These are phyloP conservation scores for Rhytidhysteron rufulum DNA, from an alignment of 2,329 filamentous ascomycete species.

Conservation along the genomic window DNA sequence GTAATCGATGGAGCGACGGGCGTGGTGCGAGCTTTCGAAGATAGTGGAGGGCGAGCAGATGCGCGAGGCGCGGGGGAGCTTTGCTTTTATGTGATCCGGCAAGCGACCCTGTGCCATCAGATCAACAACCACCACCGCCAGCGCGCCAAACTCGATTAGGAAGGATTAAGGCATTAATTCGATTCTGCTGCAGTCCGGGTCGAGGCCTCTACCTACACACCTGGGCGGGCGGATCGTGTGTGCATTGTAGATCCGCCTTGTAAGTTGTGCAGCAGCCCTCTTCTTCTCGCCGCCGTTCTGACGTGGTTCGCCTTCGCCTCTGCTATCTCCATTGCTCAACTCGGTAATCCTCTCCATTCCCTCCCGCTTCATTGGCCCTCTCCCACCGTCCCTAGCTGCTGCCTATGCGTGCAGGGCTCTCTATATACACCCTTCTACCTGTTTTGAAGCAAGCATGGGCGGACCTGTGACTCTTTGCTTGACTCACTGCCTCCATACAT, in stretches of 20 bases:
- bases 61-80: slow-evolving; percentile 23
- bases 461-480: too few species aligned
- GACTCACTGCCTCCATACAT: too few species aligned
- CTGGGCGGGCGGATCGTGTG: slow-evolving; percentile 6
- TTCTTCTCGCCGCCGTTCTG: slow-evolving; percentile 4
- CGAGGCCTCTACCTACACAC: too few species aligned
- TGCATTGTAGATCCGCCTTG: slow-evolving; percentile 1
- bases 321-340: slow-evolving; percentile 4
- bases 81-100: slow-evolving; percentile 27
- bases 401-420: slow-evolving; percentile 7
- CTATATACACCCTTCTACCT: slow-evolving; percentile 2
- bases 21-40: slow-evolving; percentile 23
- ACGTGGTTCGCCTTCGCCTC: slow-evolving; percentile 1
- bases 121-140: slow-evolving; percentile 23
- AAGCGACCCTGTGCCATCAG: slow-evolving; percentile 23
- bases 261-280: too few species aligned
- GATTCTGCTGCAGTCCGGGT: slow-evolving; percentile 16
- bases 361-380: slow-evolving; percentile 2
- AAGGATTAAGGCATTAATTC: slow-evolving; percentile 24
- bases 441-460: too few species aligned
- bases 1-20: slow-evolving; percentile 16
- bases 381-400: slow-evolving; percentile 3
- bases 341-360: slow-evolving; percentile 3
- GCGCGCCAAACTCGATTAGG: slow-evolving; percentile 27
- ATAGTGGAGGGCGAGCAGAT: slow-evolving; percentile 18